phyloP scores from a whole-genome alignment of 2,329 filamentous ascomycete species.

The Exophiala spinifera region DNA sequence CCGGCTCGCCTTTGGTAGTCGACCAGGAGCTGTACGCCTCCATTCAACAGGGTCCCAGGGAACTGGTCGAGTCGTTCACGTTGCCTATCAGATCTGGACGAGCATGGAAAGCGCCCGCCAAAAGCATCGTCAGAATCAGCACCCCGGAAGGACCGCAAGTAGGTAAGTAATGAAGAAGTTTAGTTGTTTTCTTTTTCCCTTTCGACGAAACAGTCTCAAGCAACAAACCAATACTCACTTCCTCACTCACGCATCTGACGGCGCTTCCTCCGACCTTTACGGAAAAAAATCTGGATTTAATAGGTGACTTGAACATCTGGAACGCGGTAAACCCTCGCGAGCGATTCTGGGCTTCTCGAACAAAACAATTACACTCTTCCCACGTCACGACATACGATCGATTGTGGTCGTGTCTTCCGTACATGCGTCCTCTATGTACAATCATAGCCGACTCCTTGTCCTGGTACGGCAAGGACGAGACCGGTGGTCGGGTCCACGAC shows the following conservation, averaged over 20 bases:
- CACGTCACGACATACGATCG: slow-evolving; percentile 71
- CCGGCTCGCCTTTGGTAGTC: slow-evolving; percentile 26
- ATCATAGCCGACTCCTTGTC: slow-evolving; percentile 62
- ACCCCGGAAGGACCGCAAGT: slow-evolving; percentile 78
- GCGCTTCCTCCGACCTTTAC: no score
- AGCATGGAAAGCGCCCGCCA: slow-evolving; percentile 68
- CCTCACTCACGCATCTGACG: no score
- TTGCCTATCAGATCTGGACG: slow-evolving; percentile 70
- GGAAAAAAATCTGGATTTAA: no score
- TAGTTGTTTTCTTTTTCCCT: not conserved
- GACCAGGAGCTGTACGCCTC: slow-evolving; percentile 26
- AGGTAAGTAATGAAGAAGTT: slow-evolving; percentile 20
- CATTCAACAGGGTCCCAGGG: slow-evolving; percentile 25
- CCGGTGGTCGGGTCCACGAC: slow-evolving; percentile 71
- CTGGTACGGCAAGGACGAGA: slow-evolving; percentile 58
- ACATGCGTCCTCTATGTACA: slow-evolving; percentile 70
- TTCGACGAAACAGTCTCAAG: no score
- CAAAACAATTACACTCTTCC: slow-evolving; percentile 72
- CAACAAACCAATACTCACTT: no score
- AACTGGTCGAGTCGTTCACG: slow-evolving; percentile 49
- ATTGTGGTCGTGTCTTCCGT: slow-evolving; percentile 75
- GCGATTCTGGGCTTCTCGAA: slow-evolving; percentile 76
- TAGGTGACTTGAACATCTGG: slow-evolving; percentile 83
- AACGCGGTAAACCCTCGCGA: slow-evolving; percentile 72
- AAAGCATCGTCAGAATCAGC: slow-evolving; percentile 67